Evolutionary conservation across 768 basidiomycete genomes (phyloP).

Genomic region (Erythrobasidium yunnanense): DNA sequence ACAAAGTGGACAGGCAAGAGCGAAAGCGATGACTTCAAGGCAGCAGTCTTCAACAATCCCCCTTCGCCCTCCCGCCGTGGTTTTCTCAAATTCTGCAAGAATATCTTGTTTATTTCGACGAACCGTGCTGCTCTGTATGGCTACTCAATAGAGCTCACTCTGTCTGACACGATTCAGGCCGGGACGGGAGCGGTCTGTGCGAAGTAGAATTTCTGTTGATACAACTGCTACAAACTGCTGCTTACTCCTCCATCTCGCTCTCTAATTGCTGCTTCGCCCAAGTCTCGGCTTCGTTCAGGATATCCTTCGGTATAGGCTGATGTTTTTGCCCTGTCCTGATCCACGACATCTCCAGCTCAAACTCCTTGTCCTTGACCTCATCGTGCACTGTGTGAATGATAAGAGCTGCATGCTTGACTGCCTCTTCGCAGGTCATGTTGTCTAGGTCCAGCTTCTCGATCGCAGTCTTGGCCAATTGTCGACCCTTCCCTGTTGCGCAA

Average conservation of each 20-base stretch:
- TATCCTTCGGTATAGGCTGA: conserved; percentile 69
- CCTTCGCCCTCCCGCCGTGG: too few species aligned
- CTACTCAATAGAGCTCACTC: too few species aligned
- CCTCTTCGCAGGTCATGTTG: conserved; percentile 68
- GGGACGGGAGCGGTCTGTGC: too few species aligned
- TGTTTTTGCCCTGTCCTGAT: conserved; percentile 72
- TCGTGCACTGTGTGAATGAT: conserved; percentile 98
- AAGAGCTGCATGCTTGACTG: conserved; percentile 82
- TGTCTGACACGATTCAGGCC: too few species aligned
- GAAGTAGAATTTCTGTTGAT: too few species aligned
- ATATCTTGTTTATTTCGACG: neutral
- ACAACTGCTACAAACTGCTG: too few species aligned
- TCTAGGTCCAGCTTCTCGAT: conserved; percentile 85
- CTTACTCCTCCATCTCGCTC: conserved; percentile 38
- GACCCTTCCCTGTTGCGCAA: conserved; percentile 95
- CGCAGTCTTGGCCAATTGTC: conserved; percentile 94
- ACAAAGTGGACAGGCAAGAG: too few species aligned
- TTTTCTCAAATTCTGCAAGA: too few species aligned
- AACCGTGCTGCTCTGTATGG: neutral
- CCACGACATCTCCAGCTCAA: conserved; percentile 97
- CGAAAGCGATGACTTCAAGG: too few species aligned
- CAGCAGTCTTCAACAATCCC: too few species aligned
- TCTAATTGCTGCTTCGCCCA: conserved; percentile 70
- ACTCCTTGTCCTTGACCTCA: conserved; percentile 94
- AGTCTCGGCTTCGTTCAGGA: conserved; percentile 71